phyloP scores from a whole-genome alignment of 164 flowering plant species.

The Berberis thunbergii region DNA sequence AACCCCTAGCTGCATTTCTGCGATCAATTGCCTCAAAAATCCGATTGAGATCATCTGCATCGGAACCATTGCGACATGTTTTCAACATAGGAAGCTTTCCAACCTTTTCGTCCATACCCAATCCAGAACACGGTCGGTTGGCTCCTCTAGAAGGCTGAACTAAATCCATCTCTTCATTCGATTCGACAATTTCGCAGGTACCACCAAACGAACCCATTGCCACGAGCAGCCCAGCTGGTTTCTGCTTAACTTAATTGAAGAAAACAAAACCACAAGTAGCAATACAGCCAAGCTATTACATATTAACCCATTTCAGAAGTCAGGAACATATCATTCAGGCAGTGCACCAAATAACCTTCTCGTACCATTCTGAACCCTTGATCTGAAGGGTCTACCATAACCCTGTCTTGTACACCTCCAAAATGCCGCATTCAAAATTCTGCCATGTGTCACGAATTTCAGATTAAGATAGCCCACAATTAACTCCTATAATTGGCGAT shows the following conservation, averaged over 20 bases:
- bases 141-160: slow-evolving; percentile 14
- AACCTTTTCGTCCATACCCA: slow-evolving; percentile 14
- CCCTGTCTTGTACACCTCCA: too few species aligned
- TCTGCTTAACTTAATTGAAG: slow-evolving; percentile 3
- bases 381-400: not conserved
- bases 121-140: slow-evolving; percentile 11
- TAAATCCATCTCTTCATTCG: slow-evolving; percentile 27
- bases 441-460: too few species aligned
- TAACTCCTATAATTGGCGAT: too few species aligned
- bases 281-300: not conserved
- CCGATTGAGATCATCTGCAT: slow-evolving; percentile 57
- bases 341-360: not conserved
- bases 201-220: slow-evolving; percentile 27
- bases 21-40: slow-evolving; percentile 50
- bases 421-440: too few species aligned
- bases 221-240: not conserved
- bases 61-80: slow-evolving; percentile 26
- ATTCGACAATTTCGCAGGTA: slow-evolving; percentile 61
- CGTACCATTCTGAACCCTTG: not conserved
- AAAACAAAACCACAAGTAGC: not conserved
- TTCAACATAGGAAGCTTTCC: slow-evolving; percentile 14
- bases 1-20: slow-evolving; percentile 22
- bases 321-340: not conserved
- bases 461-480: too few species aligned
- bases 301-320: slow-evolving; percentile 31